Evolutionary conservation across 1,139 yeast genomes (phyloP).

Genomic region (Geotrichum phurueaensis): DNA sequence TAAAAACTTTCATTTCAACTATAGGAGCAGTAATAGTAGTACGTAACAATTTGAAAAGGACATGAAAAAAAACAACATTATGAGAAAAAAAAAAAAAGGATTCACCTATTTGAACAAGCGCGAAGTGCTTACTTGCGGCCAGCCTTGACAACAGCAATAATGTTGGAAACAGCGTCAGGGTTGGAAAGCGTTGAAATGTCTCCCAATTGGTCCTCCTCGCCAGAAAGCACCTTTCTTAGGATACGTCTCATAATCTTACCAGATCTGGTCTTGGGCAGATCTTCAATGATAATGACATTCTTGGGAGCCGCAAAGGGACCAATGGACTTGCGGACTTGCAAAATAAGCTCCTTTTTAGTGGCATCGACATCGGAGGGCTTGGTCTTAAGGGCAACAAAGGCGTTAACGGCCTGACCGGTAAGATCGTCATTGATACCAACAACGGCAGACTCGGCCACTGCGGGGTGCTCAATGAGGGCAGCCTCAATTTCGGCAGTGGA

Average conservation of each 20-base stretch:
- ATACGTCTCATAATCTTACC: constrained; percentile 96
- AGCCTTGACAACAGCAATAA: constrained; percentile 38
- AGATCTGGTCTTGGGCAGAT: constrained; percentile 88
- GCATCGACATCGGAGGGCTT: constrained; percentile 44
- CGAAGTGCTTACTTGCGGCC: constrained; percentile 11
- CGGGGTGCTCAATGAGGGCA: constrained; percentile 64
- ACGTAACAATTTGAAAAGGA: not conserved
- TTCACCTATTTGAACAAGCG: not conserved
- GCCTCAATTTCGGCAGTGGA: constrained; percentile 92
- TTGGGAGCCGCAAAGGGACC: constrained; percentile 96
- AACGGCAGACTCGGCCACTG: constrained; percentile 81
- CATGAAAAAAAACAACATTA: not conserved
- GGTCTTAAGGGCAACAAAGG: constrained; percentile 69
- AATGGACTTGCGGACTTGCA: constrained; percentile 77
- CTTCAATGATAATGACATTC: constrained; percentile 69
- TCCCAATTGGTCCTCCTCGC: constrained; percentile 83
- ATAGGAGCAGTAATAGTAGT: not conserved
- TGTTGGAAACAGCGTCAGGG: constrained; percentile 69
- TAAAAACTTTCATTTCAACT: not conserved
- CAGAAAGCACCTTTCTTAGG: constrained; percentile 73
- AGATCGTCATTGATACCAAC: constrained; percentile 83
- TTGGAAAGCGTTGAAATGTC: constrained; percentile 80
- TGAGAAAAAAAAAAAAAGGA: not conserved
- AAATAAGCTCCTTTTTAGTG: constrained; percentile 65
- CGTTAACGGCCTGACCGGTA: constrained; percentile 89